These are phyloP conservation scores for Russula sp. DNA, from an alignment of 768 basidiomycete genomes.

Conservation along the genomic window DNA sequence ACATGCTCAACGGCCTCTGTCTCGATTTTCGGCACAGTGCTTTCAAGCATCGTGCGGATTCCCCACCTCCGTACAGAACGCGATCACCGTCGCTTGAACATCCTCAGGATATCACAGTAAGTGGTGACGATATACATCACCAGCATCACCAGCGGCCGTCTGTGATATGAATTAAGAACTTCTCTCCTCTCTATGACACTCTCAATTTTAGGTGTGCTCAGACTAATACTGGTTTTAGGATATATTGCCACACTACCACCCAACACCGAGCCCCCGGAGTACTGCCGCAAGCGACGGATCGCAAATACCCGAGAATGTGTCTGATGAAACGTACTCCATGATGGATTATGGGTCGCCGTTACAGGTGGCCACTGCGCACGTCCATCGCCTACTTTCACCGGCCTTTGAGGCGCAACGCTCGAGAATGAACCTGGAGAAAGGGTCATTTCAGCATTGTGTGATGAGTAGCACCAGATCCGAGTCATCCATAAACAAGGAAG, in stretches of 20 bases:
- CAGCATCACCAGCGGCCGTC: background rate
- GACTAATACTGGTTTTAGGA: background rate
- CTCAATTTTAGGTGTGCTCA: background rate
- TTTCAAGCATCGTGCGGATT: background rate
- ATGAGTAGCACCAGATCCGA: background rate
- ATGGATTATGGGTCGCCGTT: background rate
- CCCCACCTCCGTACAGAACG: slow-evolving; percentile 13
- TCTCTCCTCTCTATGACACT: background rate
- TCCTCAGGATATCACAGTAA: slow-evolving; percentile 1
- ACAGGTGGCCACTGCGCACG: background rate
- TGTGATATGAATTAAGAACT: background rate
- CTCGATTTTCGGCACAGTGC: background rate
- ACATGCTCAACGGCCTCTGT: background rate
- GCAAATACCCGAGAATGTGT: background rate
- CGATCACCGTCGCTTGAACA: slow-evolving; percentile 6
- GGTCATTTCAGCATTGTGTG: background rate
- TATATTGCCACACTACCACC: background rate
- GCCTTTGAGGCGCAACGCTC: background rate
- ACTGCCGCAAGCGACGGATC: background rate
- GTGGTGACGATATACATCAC: background rate
- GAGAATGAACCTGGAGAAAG: background rate
- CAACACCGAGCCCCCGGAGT: background rate
- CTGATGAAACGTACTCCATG: background rate
- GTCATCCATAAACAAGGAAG: background rate
- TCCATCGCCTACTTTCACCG: background rate